Conservation (phyloP, 2,329 filamentous ascomycete genomes). For the Didymosphaeria variabile region DNA sequence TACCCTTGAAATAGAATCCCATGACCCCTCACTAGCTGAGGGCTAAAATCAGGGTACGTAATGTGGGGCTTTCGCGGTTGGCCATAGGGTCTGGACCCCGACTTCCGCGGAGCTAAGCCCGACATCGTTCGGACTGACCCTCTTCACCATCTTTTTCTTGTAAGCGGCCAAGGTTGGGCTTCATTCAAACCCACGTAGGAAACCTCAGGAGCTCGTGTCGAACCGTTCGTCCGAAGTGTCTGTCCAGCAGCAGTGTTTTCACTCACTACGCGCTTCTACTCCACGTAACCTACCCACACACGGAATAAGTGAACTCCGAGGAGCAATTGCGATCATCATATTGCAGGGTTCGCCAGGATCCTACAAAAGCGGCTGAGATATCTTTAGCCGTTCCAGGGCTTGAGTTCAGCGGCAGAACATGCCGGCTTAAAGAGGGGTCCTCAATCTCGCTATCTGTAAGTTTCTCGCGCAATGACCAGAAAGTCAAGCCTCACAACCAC, state of each 20-base stretch:
- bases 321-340: not conserved
- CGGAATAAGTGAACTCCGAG: not conserved
- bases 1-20: not conserved
- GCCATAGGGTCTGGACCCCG: not conserved
- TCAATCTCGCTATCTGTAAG: not conserved
- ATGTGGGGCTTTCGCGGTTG: not conserved
- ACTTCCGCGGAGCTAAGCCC: not conserved
- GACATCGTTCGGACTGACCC: not conserved
- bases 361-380: not conserved
- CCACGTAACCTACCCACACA: not conserved
- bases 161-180: not conserved
- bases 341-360: not conserved
- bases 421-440: not conserved
- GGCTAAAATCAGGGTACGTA: not conserved
- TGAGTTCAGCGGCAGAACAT: not conserved
- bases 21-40: slow-evolving; percentile 9
- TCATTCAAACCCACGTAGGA: not conserved
- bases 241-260: not conserved
- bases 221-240: not conserved
- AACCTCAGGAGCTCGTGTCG: not conserved
- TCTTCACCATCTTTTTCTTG: not conserved
- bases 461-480: not conserved
- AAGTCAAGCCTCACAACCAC: not conserved
- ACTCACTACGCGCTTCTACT: not conserved
- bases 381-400: not conserved